Conservation (phyloP, 495 filamentous ascomycete genomes). For the Astrothelium subdiscretum region DNA sequence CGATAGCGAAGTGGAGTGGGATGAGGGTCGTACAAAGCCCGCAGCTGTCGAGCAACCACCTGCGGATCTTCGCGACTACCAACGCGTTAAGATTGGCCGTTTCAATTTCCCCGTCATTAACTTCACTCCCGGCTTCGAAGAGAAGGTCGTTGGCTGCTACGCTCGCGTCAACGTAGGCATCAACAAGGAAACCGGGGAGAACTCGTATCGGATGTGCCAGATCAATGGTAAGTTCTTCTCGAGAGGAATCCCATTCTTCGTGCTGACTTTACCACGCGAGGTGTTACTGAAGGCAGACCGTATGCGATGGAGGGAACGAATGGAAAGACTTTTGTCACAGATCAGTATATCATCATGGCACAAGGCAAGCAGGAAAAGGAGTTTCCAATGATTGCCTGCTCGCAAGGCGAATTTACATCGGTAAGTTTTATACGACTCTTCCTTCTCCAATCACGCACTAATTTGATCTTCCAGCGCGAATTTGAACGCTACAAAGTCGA, state of each 20-base stretch:
- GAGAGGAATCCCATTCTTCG: not conserved
- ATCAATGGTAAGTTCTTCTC: conserved; percentile 56
- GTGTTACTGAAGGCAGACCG: conserved; percentile 61
- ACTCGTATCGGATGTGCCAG: conserved; percentile 71
- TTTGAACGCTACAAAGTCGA: conserved; percentile 72
- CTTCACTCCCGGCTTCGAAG: conserved; percentile 81
- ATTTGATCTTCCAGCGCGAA: conserved; percentile 44
- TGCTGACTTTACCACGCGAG: conserved; percentile 29
- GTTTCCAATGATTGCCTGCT: conserved; percentile 76
- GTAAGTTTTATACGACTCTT: conserved; percentile 30
- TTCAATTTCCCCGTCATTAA: conserved; percentile 72
- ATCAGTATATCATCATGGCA: conserved; percentile 60
- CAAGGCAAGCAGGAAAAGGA: conserved; percentile 67
- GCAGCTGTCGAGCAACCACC: conserved; percentile 44
- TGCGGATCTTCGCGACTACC: conserved; percentile 65
- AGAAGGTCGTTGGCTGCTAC: conserved; percentile 67
- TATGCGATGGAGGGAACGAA: conserved; percentile 65
- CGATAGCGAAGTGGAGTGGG: conserved; percentile 73
- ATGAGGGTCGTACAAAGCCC: conserved; percentile 38
- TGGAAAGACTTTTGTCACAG: conserved; percentile 60
- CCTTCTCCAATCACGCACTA: conserved; percentile 2
- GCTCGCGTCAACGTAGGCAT: conserved; percentile 68
- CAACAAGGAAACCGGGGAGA: conserved; percentile 52
- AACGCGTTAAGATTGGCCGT: conserved; percentile 70
- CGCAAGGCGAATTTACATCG: conserved; percentile 62